Percentiles rank a stretch among this genome's conserved stretches.
Conservation (phyloP, 768 basidiomycete species). For the Crepidotus variabilis region DNA sequence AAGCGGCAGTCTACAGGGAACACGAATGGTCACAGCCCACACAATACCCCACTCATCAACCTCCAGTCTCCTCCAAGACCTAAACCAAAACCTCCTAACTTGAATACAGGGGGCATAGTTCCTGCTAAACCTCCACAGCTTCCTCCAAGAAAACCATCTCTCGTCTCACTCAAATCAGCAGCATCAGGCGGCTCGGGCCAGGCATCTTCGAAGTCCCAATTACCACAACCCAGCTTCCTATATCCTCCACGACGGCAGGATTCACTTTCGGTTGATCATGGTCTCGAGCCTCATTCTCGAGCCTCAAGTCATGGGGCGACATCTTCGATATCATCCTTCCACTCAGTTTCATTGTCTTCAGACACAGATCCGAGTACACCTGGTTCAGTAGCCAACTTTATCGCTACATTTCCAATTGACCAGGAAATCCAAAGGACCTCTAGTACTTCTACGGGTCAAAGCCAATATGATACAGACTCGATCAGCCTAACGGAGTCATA, state of each 20-base stretch:
- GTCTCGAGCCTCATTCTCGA: slow-evolving; percentile 18
- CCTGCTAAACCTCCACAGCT: slow-evolving; percentile 42
- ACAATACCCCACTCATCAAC: slow-evolving; percentile 46
- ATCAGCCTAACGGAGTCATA: slow-evolving; percentile 68
- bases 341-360: slow-evolving; percentile 78
- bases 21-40: slow-evolving; percentile 4
- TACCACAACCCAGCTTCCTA: slow-evolving; percentile 26
- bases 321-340: slow-evolving; percentile 79
- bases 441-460: slow-evolving; percentile 6
- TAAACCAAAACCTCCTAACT: slow-evolving; percentile 22
- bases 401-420: slow-evolving; percentile 47
- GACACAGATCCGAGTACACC: slow-evolving; percentile 45
- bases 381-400: slow-evolving; percentile 37
- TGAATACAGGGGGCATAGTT: slow-evolving; percentile 5
- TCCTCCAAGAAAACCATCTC: slow-evolving; percentile 64
- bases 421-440: slow-evolving; percentile 19
- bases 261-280: slow-evolving; percentile 52
- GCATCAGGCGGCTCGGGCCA: slow-evolving; percentile 14
- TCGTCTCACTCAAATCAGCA: slow-evolving; percentile 38
- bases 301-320: slow-evolving; percentile 47
- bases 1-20: slow-evolving; percentile 1
- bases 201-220: slow-evolving; percentile 13
- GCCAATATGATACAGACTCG: slow-evolving; percentile 41
- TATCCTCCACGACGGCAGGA: slow-evolving; percentile 36
- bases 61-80: slow-evolving; percentile 47